Base-by-base conservation (phyloP, 768 basidiomycete genomes). In the Wakefieldia striispora region DNA sequence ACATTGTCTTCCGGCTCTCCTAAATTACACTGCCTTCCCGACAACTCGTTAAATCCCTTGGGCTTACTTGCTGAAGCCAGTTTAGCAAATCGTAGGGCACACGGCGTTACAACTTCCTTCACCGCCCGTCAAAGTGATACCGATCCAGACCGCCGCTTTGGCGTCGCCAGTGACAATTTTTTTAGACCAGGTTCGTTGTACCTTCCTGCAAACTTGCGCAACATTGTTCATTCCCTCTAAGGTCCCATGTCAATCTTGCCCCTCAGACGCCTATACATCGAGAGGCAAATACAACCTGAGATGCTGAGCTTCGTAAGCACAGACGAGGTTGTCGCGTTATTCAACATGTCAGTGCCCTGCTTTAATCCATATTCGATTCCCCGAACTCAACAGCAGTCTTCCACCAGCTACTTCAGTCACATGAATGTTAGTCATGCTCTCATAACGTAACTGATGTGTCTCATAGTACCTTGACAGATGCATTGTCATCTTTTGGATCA, bases 51-150 rank as follows among this genome's bases (percentile, higher is more conserved):
- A 34, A 97, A 95, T 55, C 95, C 95, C 5, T 75, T 98, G 11
- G 95, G 95, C 0, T 73, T 98, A 0, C 77, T 98, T 16, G 95
- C 93, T 0, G 95, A 97, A 63, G 90, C 92, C 0, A 91, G 87
- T 60, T 70, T 91, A 23, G 86, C 85, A 1, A 89, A 87, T 57
- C 78, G 88, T 6, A 74, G 82, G 23, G 82, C 81, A 1, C 78
- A 83, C 39, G 75, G 75, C 0, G 70, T 71, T 6, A 67, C 73
- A 24, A 61, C 72, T 3, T 74, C 71, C 1, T 61, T 79, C 43
- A 65, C 69, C 16, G 74, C 75, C 2, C 67, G 74, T 48, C 59
- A 66, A 20, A 48, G 68, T 3, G 66, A 72, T 2, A 58, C 64
- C 2, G 73, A 70, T 39, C 72, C 72, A 39, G 67, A 72, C 23